These are phyloP conservation scores for Camelina laxa DNA, from an alignment of 345 rosid species.

Conservation along the genomic window DNA sequence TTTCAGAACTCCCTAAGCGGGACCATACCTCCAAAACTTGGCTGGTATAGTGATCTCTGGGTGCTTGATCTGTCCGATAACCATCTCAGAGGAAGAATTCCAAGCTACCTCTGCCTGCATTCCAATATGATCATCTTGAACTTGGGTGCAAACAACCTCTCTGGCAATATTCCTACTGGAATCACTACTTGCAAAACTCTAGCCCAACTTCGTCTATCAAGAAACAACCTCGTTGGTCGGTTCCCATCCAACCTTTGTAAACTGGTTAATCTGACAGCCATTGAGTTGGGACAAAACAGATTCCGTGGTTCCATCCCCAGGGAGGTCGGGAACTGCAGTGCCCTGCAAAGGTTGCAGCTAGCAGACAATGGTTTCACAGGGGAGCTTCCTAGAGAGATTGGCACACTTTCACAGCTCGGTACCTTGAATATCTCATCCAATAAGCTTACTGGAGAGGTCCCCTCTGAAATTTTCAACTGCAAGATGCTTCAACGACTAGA, in stretches of 20 bases:
- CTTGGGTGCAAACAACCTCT: slow-evolving; percentile 70
- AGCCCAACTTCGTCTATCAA: slow-evolving; percentile 65
- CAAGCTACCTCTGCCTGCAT: slow-evolving; percentile 64
- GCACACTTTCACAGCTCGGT: slow-evolving; percentile 68
- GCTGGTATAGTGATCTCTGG: slow-evolving; percentile 72
- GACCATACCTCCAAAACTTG: slow-evolving; percentile 72
- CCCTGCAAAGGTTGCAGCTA: slow-evolving; percentile 74
- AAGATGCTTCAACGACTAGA: slow-evolving; percentile 87
- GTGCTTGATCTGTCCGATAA: slow-evolving; percentile 79
- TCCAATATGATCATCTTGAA: slow-evolving; percentile 62
- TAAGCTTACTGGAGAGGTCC: slow-evolving; percentile 65
- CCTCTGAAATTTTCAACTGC: slow-evolving; percentile 70
- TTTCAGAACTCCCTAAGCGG: slow-evolving; percentile 73
- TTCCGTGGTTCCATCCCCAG: slow-evolving; percentile 72
- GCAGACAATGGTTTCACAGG: slow-evolving; percentile 64
- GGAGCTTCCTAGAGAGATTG: slow-evolving; percentile 75
- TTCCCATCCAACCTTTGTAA: slow-evolving; percentile 75
- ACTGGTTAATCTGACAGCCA: slow-evolving; percentile 61
- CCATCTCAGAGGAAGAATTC: slow-evolving; percentile 66
- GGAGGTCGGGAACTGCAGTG: slow-evolving; percentile 65
- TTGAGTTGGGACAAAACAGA: slow-evolving; percentile 73
- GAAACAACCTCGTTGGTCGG: slow-evolving; percentile 64
- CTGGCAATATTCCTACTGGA: slow-evolving; percentile 69
- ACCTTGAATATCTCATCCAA: slow-evolving; percentile 80
- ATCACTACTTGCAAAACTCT: slow-evolving; percentile 64